A percentile compares a stretch with the other conserved stretches of the same genome.
Evolutionary conservation across 2,329 filamentous ascomycete genomes (phyloP).

Genomic region (Penicillium occitanis): DNA sequence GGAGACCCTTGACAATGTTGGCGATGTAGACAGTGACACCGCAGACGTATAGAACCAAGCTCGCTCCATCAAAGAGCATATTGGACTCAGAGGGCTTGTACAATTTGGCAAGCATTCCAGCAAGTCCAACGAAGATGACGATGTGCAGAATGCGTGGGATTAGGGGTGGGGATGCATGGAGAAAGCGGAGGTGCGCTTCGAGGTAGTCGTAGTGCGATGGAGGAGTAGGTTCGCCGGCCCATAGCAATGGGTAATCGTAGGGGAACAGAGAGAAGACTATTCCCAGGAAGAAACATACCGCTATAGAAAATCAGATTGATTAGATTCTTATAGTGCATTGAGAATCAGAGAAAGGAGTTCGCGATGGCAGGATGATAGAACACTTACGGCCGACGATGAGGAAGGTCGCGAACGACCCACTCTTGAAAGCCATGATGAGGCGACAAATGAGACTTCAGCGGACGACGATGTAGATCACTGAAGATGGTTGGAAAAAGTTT

Average conservation of each 20-base stretch:
- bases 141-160: conserved; percentile 94
- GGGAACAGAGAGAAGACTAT: conserved; percentile 95
- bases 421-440: conserved; percentile 39
- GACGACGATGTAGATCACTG: neutral
- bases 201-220: conserved; percentile 76
- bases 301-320: too few relatives aligned
- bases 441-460: neutral
- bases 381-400: conserved; percentile 91
- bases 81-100: conserved; percentile 93
- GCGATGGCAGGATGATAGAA: conserved; percentile 9
- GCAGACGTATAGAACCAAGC: conserved; percentile 72
- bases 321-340: neutral
- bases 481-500: neutral
- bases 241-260: conserved; percentile 64
- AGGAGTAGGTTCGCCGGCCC: conserved; percentile 44
- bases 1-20: conserved; percentile 93
- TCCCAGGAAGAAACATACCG: conserved; percentile 95
- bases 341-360: neutral
- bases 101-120: conserved; percentile 89
- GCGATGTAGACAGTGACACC: conserved; percentile 90
- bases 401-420: conserved; percentile 84
- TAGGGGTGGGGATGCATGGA: conserved; percentile 86
- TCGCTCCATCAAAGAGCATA: conserved; percentile 84
- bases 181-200: conserved; percentile 84
- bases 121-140: conserved; percentile 81